phyloP scores from a whole-genome alignment of 2,329 filamentous ascomycete genomes.

The Stemphylium beticola region DNA sequence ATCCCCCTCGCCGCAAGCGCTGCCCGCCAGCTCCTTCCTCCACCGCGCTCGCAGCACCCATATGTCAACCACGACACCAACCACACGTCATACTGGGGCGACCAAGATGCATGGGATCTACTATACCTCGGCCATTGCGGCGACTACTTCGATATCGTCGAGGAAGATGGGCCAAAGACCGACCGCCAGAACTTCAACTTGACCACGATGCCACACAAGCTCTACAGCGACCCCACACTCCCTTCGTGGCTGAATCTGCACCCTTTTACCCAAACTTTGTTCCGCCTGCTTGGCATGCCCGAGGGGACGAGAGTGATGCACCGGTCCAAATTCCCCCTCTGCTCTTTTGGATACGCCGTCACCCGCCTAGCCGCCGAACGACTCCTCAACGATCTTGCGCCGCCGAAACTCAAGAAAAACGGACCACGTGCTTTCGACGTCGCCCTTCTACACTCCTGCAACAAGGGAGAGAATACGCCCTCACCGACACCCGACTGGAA shows the following conservation, averaged over 20 bases:
- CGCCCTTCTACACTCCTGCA: constrained; percentile 51
- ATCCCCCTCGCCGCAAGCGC: constrained; percentile 51
- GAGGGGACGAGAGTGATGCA: constrained; percentile 49
- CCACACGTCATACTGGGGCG: constrained; percentile 50
- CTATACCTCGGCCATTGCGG: constrained; percentile 55
- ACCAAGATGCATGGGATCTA: constrained; percentile 50
- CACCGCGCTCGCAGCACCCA: constrained; percentile 27
- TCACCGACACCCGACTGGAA: constrained; percentile 33
- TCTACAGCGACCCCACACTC: constrained; percentile 48
- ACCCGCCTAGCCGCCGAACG: constrained; percentile 49
- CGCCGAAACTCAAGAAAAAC: constrained; percentile 32
- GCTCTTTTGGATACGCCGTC: constrained; percentile 54
- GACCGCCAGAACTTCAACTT: constrained; percentile 36
- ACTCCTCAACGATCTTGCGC: constrained; percentile 49
- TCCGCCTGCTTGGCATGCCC: constrained; percentile 45
- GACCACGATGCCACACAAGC: constrained; percentile 40
- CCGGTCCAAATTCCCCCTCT: constrained; percentile 52
- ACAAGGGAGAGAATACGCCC: constrained; percentile 38
- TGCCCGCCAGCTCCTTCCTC: constrained; percentile 47
- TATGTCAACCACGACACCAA: constrained; percentile 26
- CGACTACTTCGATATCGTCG: constrained; percentile 49
- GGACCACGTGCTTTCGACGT: constrained; percentile 52
- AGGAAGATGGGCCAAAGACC: constrained; percentile 37
- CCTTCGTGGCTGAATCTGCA: constrained; percentile 47
- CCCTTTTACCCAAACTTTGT: constrained; percentile 48